These are phyloP conservation scores for Hypomyces perniciosus DNA, from an alignment of 2,329 filamentous ascomycete species.

Conservation along the genomic window DNA sequence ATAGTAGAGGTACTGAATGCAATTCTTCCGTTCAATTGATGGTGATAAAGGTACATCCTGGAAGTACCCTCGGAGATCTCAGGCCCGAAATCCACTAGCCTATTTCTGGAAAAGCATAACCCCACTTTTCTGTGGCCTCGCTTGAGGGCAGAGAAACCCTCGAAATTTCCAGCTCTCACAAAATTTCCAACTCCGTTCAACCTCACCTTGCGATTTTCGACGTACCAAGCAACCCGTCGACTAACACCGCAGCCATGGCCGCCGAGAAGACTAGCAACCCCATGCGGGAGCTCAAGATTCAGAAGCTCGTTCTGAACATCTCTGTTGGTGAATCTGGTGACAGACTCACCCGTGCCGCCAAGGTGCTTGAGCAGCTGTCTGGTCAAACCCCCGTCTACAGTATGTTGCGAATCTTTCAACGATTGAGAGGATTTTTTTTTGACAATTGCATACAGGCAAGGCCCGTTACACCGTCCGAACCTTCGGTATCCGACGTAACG, in stretches of 20 bases:
- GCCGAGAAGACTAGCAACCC: slow-evolving; percentile 91
- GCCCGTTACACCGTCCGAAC: slow-evolving; percentile 99
- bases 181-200: slow-evolving; percentile 25
- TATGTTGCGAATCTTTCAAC: slow-evolving; percentile 40
- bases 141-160: slow-evolving; percentile 39
- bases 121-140: slow-evolving; percentile 22
- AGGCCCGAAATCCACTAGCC: slow-evolving; percentile 20
- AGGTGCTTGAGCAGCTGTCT: slow-evolving; percentile 98
- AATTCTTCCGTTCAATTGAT: no score
- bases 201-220: slow-evolving; percentile 25
- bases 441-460: slow-evolving; percentile 63
- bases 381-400: slow-evolving; percentile 99
- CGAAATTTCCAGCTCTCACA: slow-evolving; percentile 32
- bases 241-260: slow-evolving; percentile 38
- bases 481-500: slow-evolving; percentile 99
- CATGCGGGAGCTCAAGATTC: slow-evolving; percentile 99
- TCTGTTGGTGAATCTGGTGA: slow-evolving; percentile 99
- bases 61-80: no score
- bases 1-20: no score
- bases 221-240: slow-evolving; percentile 32
- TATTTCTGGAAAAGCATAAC: neutral
- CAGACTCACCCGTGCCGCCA: slow-evolving; percentile 98
- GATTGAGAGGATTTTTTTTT: neutral
- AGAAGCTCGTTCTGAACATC: slow-evolving; percentile 99
- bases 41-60: no score